Base-by-base conservation (phyloP, 2,329 filamentous ascomycete genomes). In the Helminthosporium solani region DNA sequence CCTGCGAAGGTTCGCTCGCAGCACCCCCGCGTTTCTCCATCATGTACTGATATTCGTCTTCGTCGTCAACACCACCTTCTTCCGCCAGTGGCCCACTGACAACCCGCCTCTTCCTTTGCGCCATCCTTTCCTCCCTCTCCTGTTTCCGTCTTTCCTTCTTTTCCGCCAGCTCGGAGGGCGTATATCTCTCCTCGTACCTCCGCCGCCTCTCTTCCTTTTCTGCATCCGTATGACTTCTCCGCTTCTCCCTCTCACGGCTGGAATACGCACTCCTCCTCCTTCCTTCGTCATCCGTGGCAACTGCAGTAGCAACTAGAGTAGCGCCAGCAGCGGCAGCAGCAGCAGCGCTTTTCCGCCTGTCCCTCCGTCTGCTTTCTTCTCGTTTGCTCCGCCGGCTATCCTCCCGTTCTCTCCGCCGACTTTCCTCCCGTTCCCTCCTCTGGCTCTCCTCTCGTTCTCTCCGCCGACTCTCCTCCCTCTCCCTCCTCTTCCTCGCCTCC, bases 81-180 rank as follows among this genome's bases (percentile, higher is more conserved):
- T 78, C 76, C 18, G 76, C 66, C 36, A 71, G 53, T 16, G 75
- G 73, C 0, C 75, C 75, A 53, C 75, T 78, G 20, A 75, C 64
- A 2, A 78, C 68, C 31, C 75, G 64, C 45, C 67, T 53, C 46
- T 71, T 71, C 47, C 64, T 68, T 48, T 61, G 50, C 53, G 62
- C 54, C 7, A 53, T 60, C 33, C 53, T 49, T 36, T 57, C 50
- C 61, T 70, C 56, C 49, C 59, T 67, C 43, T 58, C 61, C 60
- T 75, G 77, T 54, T 71, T 66, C 56, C 44, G 73, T 42, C 61
- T 68, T 54, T 70, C 66, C 39, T 64, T 67, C 39, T 57, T 64
- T 53, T 64, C 66, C 30, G 76, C 62, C 3, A 54, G 40, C 38
- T 66, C 64, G 73, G 66, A 59, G 55, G 66, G 56, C 58, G 71